Percentiles rank a stretch among this genome's conserved stretches.
phyloP scores from a whole-genome alignment of 495 filamentous ascomycete genomes.

The Chaetomidium leptoderma region DNA sequence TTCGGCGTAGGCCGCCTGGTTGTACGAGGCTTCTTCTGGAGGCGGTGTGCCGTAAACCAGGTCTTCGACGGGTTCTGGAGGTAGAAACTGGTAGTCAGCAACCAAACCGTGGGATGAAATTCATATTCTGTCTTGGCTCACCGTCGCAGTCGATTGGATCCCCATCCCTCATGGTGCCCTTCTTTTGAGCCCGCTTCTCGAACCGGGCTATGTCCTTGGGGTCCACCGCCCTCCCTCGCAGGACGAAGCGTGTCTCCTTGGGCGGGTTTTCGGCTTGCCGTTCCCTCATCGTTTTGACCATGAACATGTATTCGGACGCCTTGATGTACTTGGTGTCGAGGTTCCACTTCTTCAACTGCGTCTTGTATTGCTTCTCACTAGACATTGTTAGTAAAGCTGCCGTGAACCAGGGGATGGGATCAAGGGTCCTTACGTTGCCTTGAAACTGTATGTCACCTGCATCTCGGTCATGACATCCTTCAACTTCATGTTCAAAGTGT shows the following conservation, averaged over 20 bases:
- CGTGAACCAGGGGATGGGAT: background rate
- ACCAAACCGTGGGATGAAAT: background rate
- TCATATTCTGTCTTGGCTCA: background rate
- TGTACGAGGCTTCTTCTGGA: conserved; percentile 13
- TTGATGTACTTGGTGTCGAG: conserved; percentile 41
- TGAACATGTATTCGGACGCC: conserved; percentile 36
- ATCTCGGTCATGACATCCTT: conserved; percentile 37
- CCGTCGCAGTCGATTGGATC: conserved; percentile 1
- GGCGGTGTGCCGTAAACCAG: conserved; percentile 26
- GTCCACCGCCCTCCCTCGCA: conserved; percentile 32
- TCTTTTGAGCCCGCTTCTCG: conserved; percentile 34
- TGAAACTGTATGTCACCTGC: conserved; percentile 30
- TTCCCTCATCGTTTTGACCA: conserved; percentile 33
- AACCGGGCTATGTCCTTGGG: conserved; percentile 36
- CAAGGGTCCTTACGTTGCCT: conserved; percentile 32
- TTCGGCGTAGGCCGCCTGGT: background rate
- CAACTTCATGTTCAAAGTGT: conserved; percentile 35
- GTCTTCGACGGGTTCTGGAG: conserved; percentile 28
- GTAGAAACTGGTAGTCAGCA: background rate
- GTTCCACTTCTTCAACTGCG: conserved; percentile 39
- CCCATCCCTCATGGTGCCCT: conserved; percentile 25
- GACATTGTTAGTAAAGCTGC: background rate
- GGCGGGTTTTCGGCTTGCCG: conserved; percentile 27
- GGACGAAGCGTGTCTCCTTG: conserved; percentile 31
- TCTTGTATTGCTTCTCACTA: conserved; percentile 39